phyloP scores from a whole-genome alignment of 345 rosid genomes.

The Diplotaxis tenuifolia region DNA sequence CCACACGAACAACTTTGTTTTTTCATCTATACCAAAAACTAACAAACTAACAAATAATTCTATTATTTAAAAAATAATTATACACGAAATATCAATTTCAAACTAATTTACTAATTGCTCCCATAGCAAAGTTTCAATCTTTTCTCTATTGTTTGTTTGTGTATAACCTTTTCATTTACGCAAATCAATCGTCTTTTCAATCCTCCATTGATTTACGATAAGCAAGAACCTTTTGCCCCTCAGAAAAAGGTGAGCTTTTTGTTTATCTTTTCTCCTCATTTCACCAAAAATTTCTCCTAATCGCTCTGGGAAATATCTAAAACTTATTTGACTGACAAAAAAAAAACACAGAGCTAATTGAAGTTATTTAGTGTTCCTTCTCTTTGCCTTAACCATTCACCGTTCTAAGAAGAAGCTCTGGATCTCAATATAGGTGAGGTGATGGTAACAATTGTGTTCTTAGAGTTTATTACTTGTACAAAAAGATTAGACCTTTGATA shows the following conservation, averaged over 20 bases:
- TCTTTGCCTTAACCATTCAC: neutral
- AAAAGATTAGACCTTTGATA: too few species aligned
- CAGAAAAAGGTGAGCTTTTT: neutral
- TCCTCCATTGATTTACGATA: neutral
- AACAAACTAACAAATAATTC: too few species aligned
- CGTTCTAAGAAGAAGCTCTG: neutral
- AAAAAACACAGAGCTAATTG: neutral
- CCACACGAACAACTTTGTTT: too few species aligned
- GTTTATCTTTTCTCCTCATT: neutral
- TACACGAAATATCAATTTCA: too few species aligned
- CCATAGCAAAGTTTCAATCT: neutral
- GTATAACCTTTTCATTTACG: neutral
- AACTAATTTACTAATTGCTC: too few species aligned
- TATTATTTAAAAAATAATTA: too few species aligned
- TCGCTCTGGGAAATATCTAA: neutral
- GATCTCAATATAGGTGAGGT: neutral
- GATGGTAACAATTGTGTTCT: too few species aligned
- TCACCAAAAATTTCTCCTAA: neutral
- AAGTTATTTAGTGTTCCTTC: constrained; percentile 4
- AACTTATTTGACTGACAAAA: neutral
- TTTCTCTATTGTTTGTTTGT: neutral
- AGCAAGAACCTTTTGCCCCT: neutral
- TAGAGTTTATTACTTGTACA: too few species aligned
- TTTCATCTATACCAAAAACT: too few species aligned
- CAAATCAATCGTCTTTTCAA: neutral